phyloP scores from a whole-genome alignment of 2,329 filamentous ascomycete genomes.

The Pseudonectria foliicola region DNA sequence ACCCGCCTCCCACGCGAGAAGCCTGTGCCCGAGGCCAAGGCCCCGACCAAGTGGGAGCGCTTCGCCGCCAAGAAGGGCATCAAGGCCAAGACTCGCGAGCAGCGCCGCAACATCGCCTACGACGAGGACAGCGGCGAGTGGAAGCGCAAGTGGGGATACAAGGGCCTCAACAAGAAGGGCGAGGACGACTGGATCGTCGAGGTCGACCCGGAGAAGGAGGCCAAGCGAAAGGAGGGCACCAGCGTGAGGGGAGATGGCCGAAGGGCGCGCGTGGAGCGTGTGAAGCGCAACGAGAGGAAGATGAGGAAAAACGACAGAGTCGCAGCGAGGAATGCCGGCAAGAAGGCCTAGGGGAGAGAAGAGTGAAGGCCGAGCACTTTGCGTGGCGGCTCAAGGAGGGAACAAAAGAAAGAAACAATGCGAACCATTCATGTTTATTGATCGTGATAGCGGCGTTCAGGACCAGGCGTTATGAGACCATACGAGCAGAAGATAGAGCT shows the following conservation, averaged over 20 bases:
- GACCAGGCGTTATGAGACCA: conserved; percentile 22
- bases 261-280: conserved; percentile 58
- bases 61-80: conserved; percentile 98
- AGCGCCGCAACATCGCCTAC: conserved; percentile 66
- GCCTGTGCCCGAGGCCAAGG: conserved; percentile 72
- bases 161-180: conserved; percentile 78
- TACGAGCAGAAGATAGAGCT: conserved; percentile 13
- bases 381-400: conserved; percentile 3
- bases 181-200: conserved; percentile 88
- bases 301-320: conserved; percentile 59
- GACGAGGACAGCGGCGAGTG: conserved; percentile 81
- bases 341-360: conserved; percentile 10
- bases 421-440: conserved; percentile 9
- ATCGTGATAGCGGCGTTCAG: conserved; percentile 24
- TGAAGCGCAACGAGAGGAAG: conserved; percentile 63
- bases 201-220: conserved; percentile 72
- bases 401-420: no score
- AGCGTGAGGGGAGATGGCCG: conserved; percentile 55
- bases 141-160: conserved; percentile 93
- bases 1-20: conserved; percentile 85
- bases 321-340: conserved; percentile 11
- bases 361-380: conserved; percentile 1
- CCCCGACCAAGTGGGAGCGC: conserved; percentile 88
- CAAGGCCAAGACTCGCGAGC: conserved; percentile 75
- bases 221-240: conserved; percentile 53